Evolutionary conservation across 805 yeast genomes (phyloP).

Genomic region (Cyberlindnera mississippiensis): DNA sequence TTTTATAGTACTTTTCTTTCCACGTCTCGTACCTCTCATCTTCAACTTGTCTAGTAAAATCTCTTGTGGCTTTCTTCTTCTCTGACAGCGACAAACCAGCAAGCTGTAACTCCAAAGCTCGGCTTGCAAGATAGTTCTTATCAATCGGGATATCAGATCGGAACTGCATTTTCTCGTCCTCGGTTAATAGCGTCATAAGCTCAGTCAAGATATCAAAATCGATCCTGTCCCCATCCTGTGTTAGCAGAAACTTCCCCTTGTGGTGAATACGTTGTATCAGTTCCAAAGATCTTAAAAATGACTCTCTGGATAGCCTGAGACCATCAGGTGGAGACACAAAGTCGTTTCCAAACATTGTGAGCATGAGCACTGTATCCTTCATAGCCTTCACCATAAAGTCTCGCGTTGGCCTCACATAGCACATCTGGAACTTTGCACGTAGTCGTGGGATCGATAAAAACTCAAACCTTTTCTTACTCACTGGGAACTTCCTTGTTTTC

Average conservation of each 20-base stretch:
- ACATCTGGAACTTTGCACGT: slow-evolving; percentile 32
- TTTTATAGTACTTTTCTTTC: slow-evolving; percentile 64
- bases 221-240: slow-evolving; percentile 67
- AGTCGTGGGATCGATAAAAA: slow-evolving; percentile 48
- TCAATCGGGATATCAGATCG: slow-evolving; percentile 1
- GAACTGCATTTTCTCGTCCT: slow-evolving; percentile 2
- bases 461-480: slow-evolving; percentile 58
- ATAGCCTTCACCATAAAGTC: slow-evolving; percentile 32
- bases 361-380: slow-evolving; percentile 81
- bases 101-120: slow-evolving; percentile 1
- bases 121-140: not conserved
- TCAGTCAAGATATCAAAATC: slow-evolving; percentile 72
- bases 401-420: slow-evolving; percentile 50
- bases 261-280: slow-evolving; percentile 24
- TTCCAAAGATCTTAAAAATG: slow-evolving; percentile 33
- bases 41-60: slow-evolving; percentile 43
- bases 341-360: slow-evolving; percentile 94
- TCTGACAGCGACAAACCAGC: slow-evolving; percentile 36
- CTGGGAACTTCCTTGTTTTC: slow-evolving; percentile 49
- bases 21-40: slow-evolving; percentile 66
- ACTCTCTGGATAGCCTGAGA: slow-evolving; percentile 53
- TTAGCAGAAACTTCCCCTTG: slow-evolving; percentile 63
- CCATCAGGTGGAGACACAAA: slow-evolving; percentile 88
- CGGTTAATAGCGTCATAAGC: slow-evolving; percentile 32
- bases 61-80: slow-evolving; percentile 47